A percentile compares a stretch with the other conserved stretches of the same genome.
Evolutionary conservation across 2,329 filamentous ascomycete species (phyloP).

Genomic region (Cordyceps cateniannulata): DNA sequence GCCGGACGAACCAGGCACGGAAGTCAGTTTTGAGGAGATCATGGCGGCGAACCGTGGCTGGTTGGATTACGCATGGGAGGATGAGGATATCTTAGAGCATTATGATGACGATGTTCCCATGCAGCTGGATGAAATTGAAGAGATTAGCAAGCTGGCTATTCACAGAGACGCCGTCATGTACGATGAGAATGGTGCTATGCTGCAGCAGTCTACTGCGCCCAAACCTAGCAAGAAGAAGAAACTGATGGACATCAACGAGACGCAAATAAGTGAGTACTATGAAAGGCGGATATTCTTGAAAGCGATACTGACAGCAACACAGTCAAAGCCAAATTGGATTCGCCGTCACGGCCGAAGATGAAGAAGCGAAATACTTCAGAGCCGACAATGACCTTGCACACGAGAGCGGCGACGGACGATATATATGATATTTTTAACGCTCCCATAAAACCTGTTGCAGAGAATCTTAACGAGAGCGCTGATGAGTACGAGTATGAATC

Average conservation of each 20-base stretch:
- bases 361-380: conserved; percentile 69
- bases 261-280: conserved; percentile 71
- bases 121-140: conserved; percentile 24
- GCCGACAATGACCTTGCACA: conserved; percentile 98
- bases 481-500: conserved; percentile 65
- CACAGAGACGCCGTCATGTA: conserved; percentile 30
- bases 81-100: conserved; percentile 31
- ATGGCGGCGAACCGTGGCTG: conserved; percentile 71
- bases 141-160: conserved; percentile 24
- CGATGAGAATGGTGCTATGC: conserved; percentile 54
- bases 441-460: conserved; percentile 38
- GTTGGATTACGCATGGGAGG: conserved; percentile 52
- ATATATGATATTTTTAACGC: conserved; percentile 97
- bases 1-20: conserved; percentile 60
- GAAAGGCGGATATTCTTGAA: neutral
- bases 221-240: conserved; percentile 63
- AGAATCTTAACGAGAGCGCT: conserved; percentile 36
- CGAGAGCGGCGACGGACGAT: conserved; percentile 88
- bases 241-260: conserved; percentile 79
- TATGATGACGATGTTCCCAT: conserved; percentile 18
- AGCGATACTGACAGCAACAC: conserved; percentile 23
- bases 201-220: conserved; percentile 38
- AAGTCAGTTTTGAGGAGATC: conserved; percentile 88
- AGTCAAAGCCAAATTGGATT: conserved; percentile 93
- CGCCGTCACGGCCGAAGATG: conserved; percentile 77